Base-by-base conservation (phyloP, 805 yeast species). In the Candida sanyiensis region DNA sequence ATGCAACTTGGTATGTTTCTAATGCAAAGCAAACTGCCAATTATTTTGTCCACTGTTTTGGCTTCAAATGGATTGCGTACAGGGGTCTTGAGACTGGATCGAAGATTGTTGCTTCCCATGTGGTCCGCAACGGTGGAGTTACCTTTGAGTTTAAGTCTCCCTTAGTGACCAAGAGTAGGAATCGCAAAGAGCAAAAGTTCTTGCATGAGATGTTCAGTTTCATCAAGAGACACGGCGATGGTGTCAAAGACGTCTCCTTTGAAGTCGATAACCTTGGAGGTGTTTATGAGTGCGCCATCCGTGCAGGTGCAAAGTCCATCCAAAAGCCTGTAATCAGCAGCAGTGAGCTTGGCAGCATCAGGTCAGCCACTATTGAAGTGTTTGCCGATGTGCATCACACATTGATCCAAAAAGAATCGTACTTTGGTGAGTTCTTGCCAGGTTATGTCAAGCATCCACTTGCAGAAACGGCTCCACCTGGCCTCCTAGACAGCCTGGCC, bases 191-290 rank as follows among this genome's bases (percentile, higher is more conserved):
- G 1, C 27, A 38, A 23, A 25, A 18, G 7, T 39, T 44, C 15
- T 53, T 67, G 16, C 44, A 61, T 8, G 66, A 61, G 21, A 70
- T 78, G 17, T 72, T 69, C 43, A 49, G 57, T 10, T 78, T 73
- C 47, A 59, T 78, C 7, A 50, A 56, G 6, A 56, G 49, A 5
- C 95, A 86, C 57, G 90, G 94, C 1, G 89, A 83, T 53, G 83
- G 86, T 5, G 85, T 85, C n/a, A 75, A 75, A 56, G 93, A 86
- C 52, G 75, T 86, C 9, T 73, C 86, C 0, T 80, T 85, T 49
- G 54, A 53, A n/a, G 90, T 83, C 0, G 62, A 59, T 5, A 64
- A 79, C 48, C 75, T 75, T 10, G 68, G 62, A 4, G 46, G 46
- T 1, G 65, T 72, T 3, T 80, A 57, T 44, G 44, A 56, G 1